Percentiles rank a stretch among this genome's conserved stretches.
Conservation (phyloP, 352 stramenopile genomes). For the Phytophthora europaea region DNA sequence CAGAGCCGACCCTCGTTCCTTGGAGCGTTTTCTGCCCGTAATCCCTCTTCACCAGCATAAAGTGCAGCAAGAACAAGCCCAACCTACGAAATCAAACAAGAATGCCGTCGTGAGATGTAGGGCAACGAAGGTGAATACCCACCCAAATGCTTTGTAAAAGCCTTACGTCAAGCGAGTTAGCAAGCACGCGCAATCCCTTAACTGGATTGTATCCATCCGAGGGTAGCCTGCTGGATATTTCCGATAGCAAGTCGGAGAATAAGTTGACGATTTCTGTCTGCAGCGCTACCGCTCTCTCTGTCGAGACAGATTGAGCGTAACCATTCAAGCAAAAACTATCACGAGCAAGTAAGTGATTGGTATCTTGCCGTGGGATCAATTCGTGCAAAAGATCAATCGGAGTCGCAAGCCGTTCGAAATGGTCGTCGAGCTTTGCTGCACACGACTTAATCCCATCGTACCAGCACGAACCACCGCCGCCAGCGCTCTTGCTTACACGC, state of each 20-base stretch:
- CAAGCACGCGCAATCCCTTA: conserved; percentile 44
- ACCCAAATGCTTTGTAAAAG: not conserved
- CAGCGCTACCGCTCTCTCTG: conserved; percentile 25
- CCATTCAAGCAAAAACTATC: conserved; percentile 12
- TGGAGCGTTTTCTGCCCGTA: conserved; percentile 11
- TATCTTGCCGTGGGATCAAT: conserved; percentile 30
- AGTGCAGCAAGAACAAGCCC: conserved; percentile 49
- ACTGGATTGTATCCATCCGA: conserved; percentile 33
- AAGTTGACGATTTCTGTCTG: conserved; percentile 39
- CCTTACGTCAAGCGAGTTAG: conserved; percentile 55
- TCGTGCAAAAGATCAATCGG: conserved; percentile 30
- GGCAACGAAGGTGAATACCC: not conserved
- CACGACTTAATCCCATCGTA: conserved; percentile 25
- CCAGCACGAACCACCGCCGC: conserved; percentile 12
- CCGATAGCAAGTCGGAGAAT: conserved; percentile 52
- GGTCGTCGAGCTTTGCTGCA: conserved; percentile 36
- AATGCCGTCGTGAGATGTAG: not conserved
- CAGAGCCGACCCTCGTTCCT: conserved; percentile 15
- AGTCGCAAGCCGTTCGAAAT: conserved; percentile 45
- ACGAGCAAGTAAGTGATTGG: conserved; percentile 25
- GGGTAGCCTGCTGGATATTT: conserved; percentile 50
- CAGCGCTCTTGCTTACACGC: conserved; percentile 8
- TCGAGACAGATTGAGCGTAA: conserved; percentile 49
- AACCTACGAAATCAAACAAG: conserved; percentile 39
- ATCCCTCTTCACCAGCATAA: conserved; percentile 39